Evolutionary conservation across 805 yeast species (phyloP).

Genomic region (Candida boleticola): DNA sequence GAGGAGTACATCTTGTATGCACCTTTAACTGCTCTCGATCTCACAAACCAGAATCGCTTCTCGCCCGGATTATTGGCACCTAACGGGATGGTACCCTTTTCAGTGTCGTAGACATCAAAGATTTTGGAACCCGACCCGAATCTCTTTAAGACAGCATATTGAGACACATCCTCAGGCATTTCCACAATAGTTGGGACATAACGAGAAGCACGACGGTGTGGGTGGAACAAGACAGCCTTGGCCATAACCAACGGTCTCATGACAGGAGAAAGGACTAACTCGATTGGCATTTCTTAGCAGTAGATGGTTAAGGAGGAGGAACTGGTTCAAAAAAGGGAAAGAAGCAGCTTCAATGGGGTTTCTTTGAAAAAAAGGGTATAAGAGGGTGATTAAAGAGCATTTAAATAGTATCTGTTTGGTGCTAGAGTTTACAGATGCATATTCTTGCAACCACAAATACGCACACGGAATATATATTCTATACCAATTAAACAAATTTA

Average conservation of each 20-base stretch:
- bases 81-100: slow-evolving; percentile 31
- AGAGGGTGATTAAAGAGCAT: too few species aligned
- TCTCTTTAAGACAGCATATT: slow-evolving; percentile 50
- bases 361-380: too few species aligned
- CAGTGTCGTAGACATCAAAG: slow-evolving; percentile 52
- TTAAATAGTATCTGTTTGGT: too few species aligned
- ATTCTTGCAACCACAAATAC: too few species aligned
- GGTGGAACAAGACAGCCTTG: slow-evolving; percentile 51
- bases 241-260: slow-evolving; percentile 60
- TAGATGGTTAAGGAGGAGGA: neutral
- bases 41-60: slow-evolving; percentile 50
- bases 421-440: too few species aligned
- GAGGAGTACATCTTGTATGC: slow-evolving; percentile 57
- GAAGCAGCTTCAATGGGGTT: too few species aligned
- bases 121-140: slow-evolving; percentile 62
- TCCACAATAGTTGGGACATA: slow-evolving; percentile 55
- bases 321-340: neutral
- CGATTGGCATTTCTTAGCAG: slow-evolving; percentile 51
- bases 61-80: slow-evolving; percentile 44
- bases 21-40: slow-evolving; percentile 68
- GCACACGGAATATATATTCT: too few species aligned
- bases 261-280: slow-evolving; percentile 54
- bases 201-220: slow-evolving; percentile 55
- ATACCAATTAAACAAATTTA: too few species aligned
- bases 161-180: slow-evolving; percentile 32